Percentiles rank a stretch among this genome's conserved stretches.
Evolutionary conservation across 345 rosid genomes (phyloP).

Genomic region (rapeseed (Brassica napus)): DNA sequence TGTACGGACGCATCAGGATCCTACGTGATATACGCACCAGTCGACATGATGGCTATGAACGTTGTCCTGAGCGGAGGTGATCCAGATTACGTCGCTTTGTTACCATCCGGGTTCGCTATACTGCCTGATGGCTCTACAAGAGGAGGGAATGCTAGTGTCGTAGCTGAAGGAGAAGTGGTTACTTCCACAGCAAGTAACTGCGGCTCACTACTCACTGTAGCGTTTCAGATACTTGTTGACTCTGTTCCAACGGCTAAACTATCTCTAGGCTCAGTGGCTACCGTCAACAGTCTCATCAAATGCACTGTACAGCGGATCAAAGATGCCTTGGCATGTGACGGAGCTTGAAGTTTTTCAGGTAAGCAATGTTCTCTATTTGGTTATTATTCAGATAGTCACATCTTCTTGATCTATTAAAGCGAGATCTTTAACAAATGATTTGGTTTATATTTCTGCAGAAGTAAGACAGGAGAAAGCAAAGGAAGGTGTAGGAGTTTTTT

Average conservation of each 20-base stretch:
- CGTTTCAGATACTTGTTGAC: conserved; percentile 91
- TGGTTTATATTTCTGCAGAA: conserved; percentile 25
- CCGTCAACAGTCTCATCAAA: conserved; percentile 87
- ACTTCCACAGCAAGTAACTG: background rate
- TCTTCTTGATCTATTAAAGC: background rate
- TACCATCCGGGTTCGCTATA: conserved; percentile 95
- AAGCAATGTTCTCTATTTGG: background rate
- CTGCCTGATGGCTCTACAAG: conserved; percentile 73
- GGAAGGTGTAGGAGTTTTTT: conserved; percentile 15
- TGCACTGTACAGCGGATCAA: conserved; percentile 90
- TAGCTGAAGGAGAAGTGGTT: conserved; percentile 20
- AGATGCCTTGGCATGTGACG: conserved; percentile 52
- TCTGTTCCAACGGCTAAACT: conserved; percentile 88
- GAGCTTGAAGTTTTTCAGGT: conserved; percentile 15
- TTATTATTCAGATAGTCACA: background rate
- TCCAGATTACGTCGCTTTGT: conserved; percentile 86
- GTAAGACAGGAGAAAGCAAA: background rate
- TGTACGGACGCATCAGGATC: conserved; percentile 83
- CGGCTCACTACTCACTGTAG: conserved; percentile 81
- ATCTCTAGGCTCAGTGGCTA: conserved; percentile 86
- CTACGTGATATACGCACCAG: conserved; percentile 93
- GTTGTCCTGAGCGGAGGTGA: conserved; percentile 78
- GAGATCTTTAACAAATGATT: background rate
- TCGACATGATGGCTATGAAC: conserved; percentile 82
- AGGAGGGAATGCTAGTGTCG: conserved; percentile 27